These are phyloP conservation scores for Geotrichum phurueaensis DNA, from an alignment of 1,139 yeast genomes.

Conservation along the genomic window DNA sequence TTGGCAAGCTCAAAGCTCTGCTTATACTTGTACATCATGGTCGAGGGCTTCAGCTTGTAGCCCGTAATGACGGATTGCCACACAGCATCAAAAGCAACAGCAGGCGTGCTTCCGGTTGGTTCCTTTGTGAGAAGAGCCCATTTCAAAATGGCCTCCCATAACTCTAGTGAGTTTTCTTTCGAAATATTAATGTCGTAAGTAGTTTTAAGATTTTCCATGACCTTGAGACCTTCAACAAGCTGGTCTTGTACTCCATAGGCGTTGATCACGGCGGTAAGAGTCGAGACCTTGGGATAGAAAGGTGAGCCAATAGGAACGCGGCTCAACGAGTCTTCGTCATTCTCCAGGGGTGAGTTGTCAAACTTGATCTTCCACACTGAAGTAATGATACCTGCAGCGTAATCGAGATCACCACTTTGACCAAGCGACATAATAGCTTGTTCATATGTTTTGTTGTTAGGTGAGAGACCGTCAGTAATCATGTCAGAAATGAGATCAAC, in stretches of 20 bases:
- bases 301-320: conserved; percentile 18
- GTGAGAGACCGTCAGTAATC: conserved; percentile 28
- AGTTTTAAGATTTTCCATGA: conserved; percentile 24
- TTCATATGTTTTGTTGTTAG: conserved; percentile 33
- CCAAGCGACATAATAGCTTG: conserved; percentile 30
- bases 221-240: conserved; percentile 28
- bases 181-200: conserved; percentile 26
- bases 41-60: conserved; percentile 21
- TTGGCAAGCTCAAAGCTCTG: conserved; percentile 3
- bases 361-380: conserved; percentile 31
- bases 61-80: conserved; percentile 24
- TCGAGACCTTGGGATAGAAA: conserved; percentile 26
- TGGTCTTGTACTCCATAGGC: conserved; percentile 30
- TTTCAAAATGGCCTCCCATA: conserved; percentile 30
- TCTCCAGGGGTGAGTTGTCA: conserved; percentile 10
- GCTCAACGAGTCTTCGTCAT: background rate
- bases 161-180: conserved; percentile 19
- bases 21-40: conserved; percentile 21
- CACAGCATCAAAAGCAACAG: conserved; percentile 24
- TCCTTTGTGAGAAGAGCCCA: conserved; percentile 27
- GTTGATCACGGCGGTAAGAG: conserved; percentile 31
- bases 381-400: conserved; percentile 23
- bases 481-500: conserved; percentile 28
- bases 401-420: conserved; percentile 26
- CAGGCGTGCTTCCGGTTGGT: conserved; percentile 27